Evolutionary conservation across 23 red algal species (phyloP).

Genomic region (Cyanidiococcus yangmingshanensis): DNA sequence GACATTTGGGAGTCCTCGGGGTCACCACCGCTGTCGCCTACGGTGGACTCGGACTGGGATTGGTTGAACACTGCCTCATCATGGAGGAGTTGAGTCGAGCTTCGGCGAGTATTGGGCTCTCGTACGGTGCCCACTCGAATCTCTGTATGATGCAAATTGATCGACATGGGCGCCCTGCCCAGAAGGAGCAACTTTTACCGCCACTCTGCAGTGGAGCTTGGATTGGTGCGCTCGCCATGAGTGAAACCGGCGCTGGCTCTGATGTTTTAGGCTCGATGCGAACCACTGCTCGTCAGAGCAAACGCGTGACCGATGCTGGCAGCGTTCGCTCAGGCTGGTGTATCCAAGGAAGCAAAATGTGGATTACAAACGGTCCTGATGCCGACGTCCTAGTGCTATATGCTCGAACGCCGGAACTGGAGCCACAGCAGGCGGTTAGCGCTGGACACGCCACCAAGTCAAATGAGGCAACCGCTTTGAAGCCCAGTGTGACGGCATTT

Average conservation of each 20-base stretch:
- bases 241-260: conserved; percentile 47
- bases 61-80: conserved; percentile 31
- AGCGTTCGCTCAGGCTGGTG: conserved; percentile 6
- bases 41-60: conserved; percentile 46
- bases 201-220: conserved; percentile 24
- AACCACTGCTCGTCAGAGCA: neutral
- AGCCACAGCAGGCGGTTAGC: neutral
- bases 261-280: conserved; percentile 43
- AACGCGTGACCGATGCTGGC: neutral
- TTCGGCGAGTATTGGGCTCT: conserved; percentile 29
- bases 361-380: conserved; percentile 48
- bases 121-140: conserved; percentile 45
- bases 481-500: conserved; percentile 40
- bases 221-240: conserved; percentile 51
- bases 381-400: conserved; percentile 53
- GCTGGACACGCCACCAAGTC: neutral
- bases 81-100: conserved; percentile 52
- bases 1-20: conserved; percentile 39
- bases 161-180: conserved; percentile 26
- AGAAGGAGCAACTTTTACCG: conserved; percentile 29
- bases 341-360: conserved; percentile 44
- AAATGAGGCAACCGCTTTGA: neutral
- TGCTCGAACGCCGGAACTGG: conserved; percentile 29
- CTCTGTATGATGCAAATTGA: conserved; percentile 39
- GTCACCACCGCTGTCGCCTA: conserved; percentile 20